phyloP scores from a whole-genome alignment of 2,329 filamentous ascomycete genomes.

The Chrysosporium queenslandicum region DNA sequence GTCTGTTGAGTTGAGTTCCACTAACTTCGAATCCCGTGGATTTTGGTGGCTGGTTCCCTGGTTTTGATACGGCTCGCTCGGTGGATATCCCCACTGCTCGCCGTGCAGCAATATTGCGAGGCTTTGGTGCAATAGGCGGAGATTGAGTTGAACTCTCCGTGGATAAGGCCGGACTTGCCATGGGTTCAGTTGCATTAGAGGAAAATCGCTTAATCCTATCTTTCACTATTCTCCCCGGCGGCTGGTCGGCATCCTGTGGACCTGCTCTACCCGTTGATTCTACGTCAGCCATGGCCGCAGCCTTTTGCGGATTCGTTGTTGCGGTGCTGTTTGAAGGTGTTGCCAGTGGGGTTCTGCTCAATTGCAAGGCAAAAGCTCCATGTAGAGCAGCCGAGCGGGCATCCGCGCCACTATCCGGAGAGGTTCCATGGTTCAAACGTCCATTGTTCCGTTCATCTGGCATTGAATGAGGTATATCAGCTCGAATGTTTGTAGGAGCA shows the following conservation, averaged over 20 bases:
- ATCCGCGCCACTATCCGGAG: not conserved
- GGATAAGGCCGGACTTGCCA: slow-evolving; percentile 11
- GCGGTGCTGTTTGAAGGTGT: not conserved
- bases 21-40: not conserved
- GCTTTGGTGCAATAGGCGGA: slow-evolving; percentile 14
- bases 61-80: not conserved
- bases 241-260: slow-evolving; percentile 10
- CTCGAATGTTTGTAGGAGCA: too few species aligned
- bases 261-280: not conserved
- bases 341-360: slow-evolving; percentile 17
- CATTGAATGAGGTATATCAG: slow-evolving; percentile 1
- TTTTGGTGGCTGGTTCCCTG: slow-evolving; percentile 8
- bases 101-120: slow-evolving; percentile 30
- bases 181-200: slow-evolving; percentile 8
- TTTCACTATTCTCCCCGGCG: slow-evolving; percentile 30
- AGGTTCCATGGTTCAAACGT: not conserved
- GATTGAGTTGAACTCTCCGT: slow-evolving; percentile 10
- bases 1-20: not conserved
- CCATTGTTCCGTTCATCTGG: slow-evolving; percentile 7
- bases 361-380: slow-evolving; percentile 29
- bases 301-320: slow-evolving; percentile 17
- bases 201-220: slow-evolving; percentile 32
- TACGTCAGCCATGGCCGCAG: slow-evolving; percentile 19
- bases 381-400: slow-evolving; percentile 24
- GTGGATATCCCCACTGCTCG: slow-evolving; percentile 26